Conservation (phyloP, 257 asterid genomes). For the Craterostigma plantagineum region DNA sequence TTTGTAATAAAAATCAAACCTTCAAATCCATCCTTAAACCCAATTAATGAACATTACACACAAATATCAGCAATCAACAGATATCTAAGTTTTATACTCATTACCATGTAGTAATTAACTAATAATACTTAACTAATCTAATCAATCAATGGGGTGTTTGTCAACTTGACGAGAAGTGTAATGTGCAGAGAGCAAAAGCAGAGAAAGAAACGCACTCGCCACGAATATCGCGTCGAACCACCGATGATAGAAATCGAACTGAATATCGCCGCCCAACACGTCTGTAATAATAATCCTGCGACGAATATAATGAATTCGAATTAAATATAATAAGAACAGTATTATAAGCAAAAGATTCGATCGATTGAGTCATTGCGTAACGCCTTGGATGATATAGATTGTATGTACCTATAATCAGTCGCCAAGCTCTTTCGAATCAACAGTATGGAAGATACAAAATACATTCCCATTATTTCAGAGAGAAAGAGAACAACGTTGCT, state of each 20-base stretch:
- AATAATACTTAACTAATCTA: not conserved
- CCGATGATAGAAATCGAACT: conserved; percentile 86
- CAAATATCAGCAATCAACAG: too few species aligned
- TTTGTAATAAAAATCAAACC: too few species aligned
- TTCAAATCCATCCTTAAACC: too few species aligned
- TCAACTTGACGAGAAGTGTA: conserved; percentile 87
- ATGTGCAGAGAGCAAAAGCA: conserved; percentile 84
- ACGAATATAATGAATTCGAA: not conserved
- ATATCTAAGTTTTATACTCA: too few species aligned
- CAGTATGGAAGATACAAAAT: conserved; percentile 81
- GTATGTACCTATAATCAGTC: conserved; percentile 81
- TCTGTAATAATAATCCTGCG: conserved; percentile 88
- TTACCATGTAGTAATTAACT: too few species aligned
- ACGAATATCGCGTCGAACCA: conserved; percentile 96
- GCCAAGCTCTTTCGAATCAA: conserved; percentile 93
- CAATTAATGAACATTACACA: too few species aligned
- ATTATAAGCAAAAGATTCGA: too few species aligned
- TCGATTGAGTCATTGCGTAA: too few species aligned
- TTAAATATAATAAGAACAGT: not conserved
- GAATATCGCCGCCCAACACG: conserved; percentile 89
- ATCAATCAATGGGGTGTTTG: conserved; percentile 82
- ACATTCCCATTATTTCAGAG: conserved; percentile 99
- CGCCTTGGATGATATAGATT: too few species aligned
- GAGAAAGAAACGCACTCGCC: conserved; percentile 88
- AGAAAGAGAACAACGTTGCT: conserved; percentile 97